These are phyloP conservation scores for Fusarium sp. DNA, from an alignment of 2,329 filamentous ascomycete species.

Conservation along the genomic window DNA sequence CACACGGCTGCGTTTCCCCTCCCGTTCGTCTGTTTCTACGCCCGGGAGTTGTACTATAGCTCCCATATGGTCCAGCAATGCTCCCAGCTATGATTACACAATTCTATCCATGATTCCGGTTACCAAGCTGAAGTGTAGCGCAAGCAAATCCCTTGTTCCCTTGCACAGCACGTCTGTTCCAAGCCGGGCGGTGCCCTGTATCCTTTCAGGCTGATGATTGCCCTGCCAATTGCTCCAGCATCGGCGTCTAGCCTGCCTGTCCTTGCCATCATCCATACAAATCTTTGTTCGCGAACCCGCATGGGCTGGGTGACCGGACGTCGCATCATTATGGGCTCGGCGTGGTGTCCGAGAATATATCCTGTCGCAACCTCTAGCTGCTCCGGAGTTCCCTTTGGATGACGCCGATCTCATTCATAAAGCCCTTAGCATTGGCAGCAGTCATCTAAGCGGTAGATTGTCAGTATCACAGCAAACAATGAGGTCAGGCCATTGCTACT, in stretches of 20 bases:
- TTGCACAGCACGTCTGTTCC: slow-evolving; percentile 34
- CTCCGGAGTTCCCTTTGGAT: slow-evolving; percentile 64
- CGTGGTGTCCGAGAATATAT: slow-evolving; percentile 12
- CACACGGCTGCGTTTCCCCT: slow-evolving; percentile 28
- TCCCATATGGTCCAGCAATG: slow-evolving; percentile 14
- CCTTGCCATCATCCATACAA: slow-evolving; percentile 18
- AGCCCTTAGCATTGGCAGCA: slow-evolving; percentile 63
- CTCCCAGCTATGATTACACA: slow-evolving; percentile 36
- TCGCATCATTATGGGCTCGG: slow-evolving; percentile 23
- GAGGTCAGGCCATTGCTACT: slow-evolving; percentile 33
- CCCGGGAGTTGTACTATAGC: slow-evolving; percentile 13
- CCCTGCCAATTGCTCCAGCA: slow-evolving; percentile 13
- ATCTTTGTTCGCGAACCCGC: slow-evolving; percentile 16
- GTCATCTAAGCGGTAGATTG: slow-evolving; percentile 58
- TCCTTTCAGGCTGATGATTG: slow-evolving; percentile 23
- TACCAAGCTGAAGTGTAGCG: slow-evolving; percentile 16
- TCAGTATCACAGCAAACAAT: slow-evolving; percentile 7
- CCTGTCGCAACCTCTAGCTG: slow-evolving; percentile 43
- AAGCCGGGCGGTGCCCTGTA: slow-evolving; percentile 30
- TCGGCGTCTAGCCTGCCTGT: slow-evolving; percentile 19
- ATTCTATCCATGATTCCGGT: slow-evolving; percentile 38
- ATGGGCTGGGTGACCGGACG: slow-evolving; percentile 14
- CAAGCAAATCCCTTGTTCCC: slow-evolving; percentile 12
- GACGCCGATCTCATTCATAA: slow-evolving; percentile 61
- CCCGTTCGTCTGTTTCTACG: slow-evolving; percentile 13